phyloP scores from a whole-genome alignment of 371 early-diverging fungal species.

The Mortierella sp. region DNA sequence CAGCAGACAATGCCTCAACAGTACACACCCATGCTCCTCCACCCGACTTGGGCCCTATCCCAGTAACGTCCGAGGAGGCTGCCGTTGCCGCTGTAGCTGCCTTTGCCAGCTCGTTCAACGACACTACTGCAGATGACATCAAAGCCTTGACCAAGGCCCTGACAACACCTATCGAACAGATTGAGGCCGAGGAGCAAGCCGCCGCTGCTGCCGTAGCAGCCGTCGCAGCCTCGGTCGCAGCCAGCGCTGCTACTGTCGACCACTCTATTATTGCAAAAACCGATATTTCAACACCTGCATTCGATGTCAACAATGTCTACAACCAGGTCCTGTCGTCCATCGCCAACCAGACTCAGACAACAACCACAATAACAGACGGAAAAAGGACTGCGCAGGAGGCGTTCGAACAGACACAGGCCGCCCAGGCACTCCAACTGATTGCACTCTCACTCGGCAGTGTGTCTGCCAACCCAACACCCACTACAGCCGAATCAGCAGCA shows the following conservation, averaged over 20 bases:
- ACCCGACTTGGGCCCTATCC: not conserved
- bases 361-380: not conserved
- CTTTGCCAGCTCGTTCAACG: conserved; percentile 28
- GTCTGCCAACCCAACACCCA: not conserved
- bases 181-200: conserved; percentile 25
- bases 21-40: not conserved
- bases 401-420: conserved; percentile 49
- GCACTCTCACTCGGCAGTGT: conserved; percentile 40
- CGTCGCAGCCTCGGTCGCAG: conserved; percentile 42
- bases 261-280: conserved; percentile 4
- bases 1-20: not conserved
- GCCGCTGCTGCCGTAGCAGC: conserved; percentile 46
- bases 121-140: conserved; percentile 43
- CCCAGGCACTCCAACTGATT: conserved; percentile 46
- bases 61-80: not conserved
- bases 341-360: conserved; percentile 26
- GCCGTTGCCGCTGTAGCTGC: conserved; percentile 30
- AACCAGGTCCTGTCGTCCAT: conserved; percentile 42
- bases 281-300: conserved; percentile 15
- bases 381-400: conserved; percentile 43
- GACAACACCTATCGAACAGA: conserved; percentile 40
- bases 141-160: conserved; percentile 48
- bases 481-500: not conserved
- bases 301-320: conserved; percentile 42
- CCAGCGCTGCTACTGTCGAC: conserved; percentile 6